Evolutionary conservation across 2,329 filamentous ascomycete species (phyloP).

Genomic region (Penicillium oxalicum): DNA sequence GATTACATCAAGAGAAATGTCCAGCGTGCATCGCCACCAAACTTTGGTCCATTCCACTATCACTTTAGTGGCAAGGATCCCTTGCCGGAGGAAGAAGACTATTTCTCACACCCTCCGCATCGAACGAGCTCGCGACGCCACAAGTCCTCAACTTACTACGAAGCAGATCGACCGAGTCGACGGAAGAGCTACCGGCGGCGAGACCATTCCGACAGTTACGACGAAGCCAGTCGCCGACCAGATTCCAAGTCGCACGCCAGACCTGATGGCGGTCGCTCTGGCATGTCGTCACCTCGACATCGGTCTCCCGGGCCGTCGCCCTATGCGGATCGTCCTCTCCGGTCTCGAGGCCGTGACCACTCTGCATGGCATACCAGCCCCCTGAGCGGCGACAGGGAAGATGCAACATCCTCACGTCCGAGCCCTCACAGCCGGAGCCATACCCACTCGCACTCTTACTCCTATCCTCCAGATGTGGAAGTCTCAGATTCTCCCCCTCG

Average conservation of each 20-base stretch:
- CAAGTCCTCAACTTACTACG: conserved; percentile 8
- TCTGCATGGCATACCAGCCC: conserved; percentile 13
- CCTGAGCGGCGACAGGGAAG: conserved; percentile 16
- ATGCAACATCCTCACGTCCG: background rate
- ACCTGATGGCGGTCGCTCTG: conserved; percentile 14
- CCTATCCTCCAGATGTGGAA: conserved; percentile 13
- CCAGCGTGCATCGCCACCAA: conserved; percentile 29
- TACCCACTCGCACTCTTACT: background rate
- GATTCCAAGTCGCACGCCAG: conserved; percentile 16
- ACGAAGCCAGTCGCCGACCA: conserved; percentile 14
- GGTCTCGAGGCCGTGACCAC: conserved; percentile 20
- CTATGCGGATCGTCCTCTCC: conserved; percentile 16
- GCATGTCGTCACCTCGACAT: conserved; percentile 20
- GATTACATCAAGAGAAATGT: conserved; percentile 48
- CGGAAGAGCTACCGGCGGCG: conserved; percentile 20
- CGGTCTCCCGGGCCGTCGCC: conserved; percentile 21
- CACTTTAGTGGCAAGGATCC: conserved; percentile 31
- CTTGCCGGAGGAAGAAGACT: conserved; percentile 21
- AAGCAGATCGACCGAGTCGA: conserved; percentile 17
- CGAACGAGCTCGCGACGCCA: conserved; percentile 14
- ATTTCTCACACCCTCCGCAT: conserved; percentile 12
- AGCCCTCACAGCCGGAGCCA: background rate
- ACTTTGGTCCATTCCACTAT: conserved; percentile 22
- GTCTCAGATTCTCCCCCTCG: conserved; percentile 23
- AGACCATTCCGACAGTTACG: conserved; percentile 20